Conservation (phyloP, 1,139 yeast species). For the Kurtzmaniella quercitrusa region DNA sequence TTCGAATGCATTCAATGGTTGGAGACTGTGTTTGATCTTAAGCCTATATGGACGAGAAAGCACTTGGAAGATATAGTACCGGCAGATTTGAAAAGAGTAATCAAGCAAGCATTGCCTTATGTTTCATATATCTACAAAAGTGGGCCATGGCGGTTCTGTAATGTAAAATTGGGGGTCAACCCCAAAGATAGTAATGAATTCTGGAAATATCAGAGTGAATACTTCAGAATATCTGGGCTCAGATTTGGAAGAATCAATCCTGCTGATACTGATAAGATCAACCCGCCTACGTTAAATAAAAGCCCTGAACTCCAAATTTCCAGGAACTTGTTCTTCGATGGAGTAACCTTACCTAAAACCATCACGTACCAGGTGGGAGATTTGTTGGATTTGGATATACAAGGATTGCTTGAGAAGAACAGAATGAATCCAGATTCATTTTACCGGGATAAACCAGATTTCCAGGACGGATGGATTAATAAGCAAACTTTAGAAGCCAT, state of each 20-base stretch:
- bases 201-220: slow-evolving; percentile 78
- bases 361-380: slow-evolving; percentile 83
- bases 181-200: slow-evolving; percentile 55
- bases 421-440: slow-evolving; percentile 32
- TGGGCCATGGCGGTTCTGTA: slow-evolving; percentile 97
- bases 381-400: slow-evolving; percentile 61
- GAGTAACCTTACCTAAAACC: slow-evolving; percentile 61
- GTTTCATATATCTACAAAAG: slow-evolving; percentile 75
- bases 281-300: slow-evolving; percentile 16
- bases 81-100: slow-evolving; percentile 40
- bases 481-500: slow-evolving; percentile 58
- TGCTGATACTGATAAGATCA: slow-evolving; percentile 10
- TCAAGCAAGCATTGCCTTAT: slow-evolving; percentile 78
- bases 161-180: slow-evolving; percentile 72
- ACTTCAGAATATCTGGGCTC: slow-evolving; percentile 55
- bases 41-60: slow-evolving; percentile 86
- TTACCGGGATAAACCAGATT: slow-evolving; percentile 40
- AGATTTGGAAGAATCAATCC: slow-evolving; percentile 14
- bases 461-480: slow-evolving; percentile 74
- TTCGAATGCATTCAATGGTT: slow-evolving; percentile 53
- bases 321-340: slow-evolving; percentile 64
- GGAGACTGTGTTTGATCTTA: slow-evolving; percentile 49
- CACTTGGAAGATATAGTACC: slow-evolving; percentile 65
- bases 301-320: slow-evolving; percentile 25
- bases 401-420: slow-evolving; percentile 39